Evolutionary conservation across 805 yeast species (phyloP).

Genomic region (Cyberlindnera euphorbiae): DNA sequence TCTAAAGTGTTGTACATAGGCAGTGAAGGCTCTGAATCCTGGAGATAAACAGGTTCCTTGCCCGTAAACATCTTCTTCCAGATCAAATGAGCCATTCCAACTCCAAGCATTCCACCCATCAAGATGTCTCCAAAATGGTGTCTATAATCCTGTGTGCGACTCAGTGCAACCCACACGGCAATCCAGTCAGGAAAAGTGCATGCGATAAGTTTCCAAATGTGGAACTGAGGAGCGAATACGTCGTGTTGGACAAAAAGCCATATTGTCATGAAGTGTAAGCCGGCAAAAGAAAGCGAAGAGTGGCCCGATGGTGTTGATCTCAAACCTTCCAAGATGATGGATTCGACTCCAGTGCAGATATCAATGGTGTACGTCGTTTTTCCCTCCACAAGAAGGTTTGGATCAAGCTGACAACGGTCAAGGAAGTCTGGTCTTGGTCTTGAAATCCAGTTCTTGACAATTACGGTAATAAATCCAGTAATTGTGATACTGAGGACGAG

Average conservation of each 20-base stretch:
- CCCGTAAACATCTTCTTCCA: conserved; percentile 20
- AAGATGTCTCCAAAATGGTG: conserved; percentile 86
- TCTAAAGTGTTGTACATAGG: conserved; percentile 14
- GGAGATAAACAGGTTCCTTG: conserved; percentile 17
- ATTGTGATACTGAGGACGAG: conserved; percentile 11
- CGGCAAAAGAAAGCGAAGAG: conserved; percentile 62
- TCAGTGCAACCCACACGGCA: conserved; percentile 72
- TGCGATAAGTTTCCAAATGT: conserved; percentile 54
- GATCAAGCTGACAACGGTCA: conserved; percentile 72
- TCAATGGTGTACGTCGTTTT: conserved; percentile 30
- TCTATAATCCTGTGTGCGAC: conserved; percentile 86
- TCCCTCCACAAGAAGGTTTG: conserved; percentile 26
- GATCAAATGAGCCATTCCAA: conserved; percentile 11
- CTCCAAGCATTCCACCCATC: conserved; percentile 69
- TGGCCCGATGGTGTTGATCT: conserved; percentile 83
- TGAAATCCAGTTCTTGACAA: conserved; percentile 77
- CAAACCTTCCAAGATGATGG: conserved; percentile 57
- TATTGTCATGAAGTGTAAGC: conserved; percentile 53
- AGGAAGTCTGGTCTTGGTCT: conserved; percentile 88
- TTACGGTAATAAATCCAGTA: conserved; percentile 20
- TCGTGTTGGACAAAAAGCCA: conserved; percentile 42
- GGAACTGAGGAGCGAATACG: conserved; percentile 25
- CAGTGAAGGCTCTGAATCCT: conserved; percentile 7
- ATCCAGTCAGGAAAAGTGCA: conserved; percentile 53
- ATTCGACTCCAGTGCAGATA: conserved; percentile 49